Evolutionary conservation across 1,139 yeast species (phyloP), one percentile per base, ranked within the genome.

Genomic region (Ashbya aceris): DNA sequence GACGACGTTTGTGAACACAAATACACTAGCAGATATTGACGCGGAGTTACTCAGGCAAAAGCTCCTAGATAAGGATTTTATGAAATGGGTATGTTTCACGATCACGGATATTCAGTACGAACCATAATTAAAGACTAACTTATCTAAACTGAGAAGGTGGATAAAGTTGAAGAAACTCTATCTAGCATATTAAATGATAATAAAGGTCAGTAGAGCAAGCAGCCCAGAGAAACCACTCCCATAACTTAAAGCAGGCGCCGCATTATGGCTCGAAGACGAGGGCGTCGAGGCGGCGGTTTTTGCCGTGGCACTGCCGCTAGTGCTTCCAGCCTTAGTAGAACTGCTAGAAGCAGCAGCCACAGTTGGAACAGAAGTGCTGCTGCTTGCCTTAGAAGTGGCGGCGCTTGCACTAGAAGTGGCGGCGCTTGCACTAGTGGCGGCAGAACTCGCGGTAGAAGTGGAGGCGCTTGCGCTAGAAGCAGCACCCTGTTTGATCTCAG

Each of bases 21-120:
- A 32, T 5, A 12, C 35, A 7, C n/a, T 13, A 7, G 29, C 27
- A 29, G 31, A 29, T 23, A 47, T 54, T 14, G 46, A 58, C 4
- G 48, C 50, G 36, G 50, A 46, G 27, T 31, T 43, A 3, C 46
- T 59, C n/a, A 47, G 46, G 38, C 30, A 45, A 33, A 58, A 51
- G 39, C 35, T 59, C n/a, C 46, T 49, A 13, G 60, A 59, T 39
- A 47, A 45, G 27, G 40, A 47, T 7, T 59, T 59, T 36, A 47
- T 53, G 48, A 49, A 46, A 41, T 58, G 60, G 60, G 64, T 58
- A 52, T 45, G 56, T 49, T 11, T 7, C 7, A 29, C 3, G 7
- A n/a, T 12, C 13, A n/a, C 13, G 13, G 13, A n/a, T n/a, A 29
- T 29, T 29, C 11, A 29, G 31, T 12, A n/a, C 13, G 13, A n/a